Evolutionary conservation across 257 asterid genomes (phyloP), one percentile per base, ranked within the genome.

Genomic region (Verbena officinalis): DNA sequence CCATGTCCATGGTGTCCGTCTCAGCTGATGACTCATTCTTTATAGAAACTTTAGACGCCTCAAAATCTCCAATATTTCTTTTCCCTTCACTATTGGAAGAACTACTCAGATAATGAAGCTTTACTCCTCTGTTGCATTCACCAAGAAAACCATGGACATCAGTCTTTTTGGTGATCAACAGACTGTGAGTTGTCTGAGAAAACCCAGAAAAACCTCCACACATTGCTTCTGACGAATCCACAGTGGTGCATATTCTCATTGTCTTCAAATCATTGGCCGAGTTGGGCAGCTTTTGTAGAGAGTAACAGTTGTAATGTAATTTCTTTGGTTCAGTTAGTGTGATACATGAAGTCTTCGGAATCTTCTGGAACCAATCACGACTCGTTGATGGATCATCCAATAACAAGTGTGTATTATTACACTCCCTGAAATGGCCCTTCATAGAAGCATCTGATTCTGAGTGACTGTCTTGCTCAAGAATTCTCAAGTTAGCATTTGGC

Each of bases 21-120:
- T 86, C 96, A 65, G 95, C 92, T 8, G 91, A 86, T n/a, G 92
- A 83, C 50, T 86, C 96, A 62, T 81, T 80, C 72, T 55, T 79
- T 50, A 61, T 22, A 55, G 73, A 69, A 62, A 24, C 70, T 66
- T 73, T 73, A 30, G 73, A 62, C 48, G 51, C 68, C 51, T 69
- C 59, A 33, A 59, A 58, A 66, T 62, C 62, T 60, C 69, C 73
- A 55, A 42, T 13, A 49, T 67, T 64, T 68, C 64, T 72, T 71
- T 65, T 77, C 38, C 67, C 76, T 76, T 81, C 86, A 57, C 71
- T 56, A 55, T 73, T 81, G 9, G 76, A 21, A 57, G 77, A 78
- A 76, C 79, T 74, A 52, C 74, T 71, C 48, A 71, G 56, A 54
- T 75, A 58, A 48, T 69, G 83, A 70, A 85, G 77, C 64, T 55